Base-by-base conservation (phyloP, 176 grass and related monocot species). In the Thalia dealbata region DNA sequence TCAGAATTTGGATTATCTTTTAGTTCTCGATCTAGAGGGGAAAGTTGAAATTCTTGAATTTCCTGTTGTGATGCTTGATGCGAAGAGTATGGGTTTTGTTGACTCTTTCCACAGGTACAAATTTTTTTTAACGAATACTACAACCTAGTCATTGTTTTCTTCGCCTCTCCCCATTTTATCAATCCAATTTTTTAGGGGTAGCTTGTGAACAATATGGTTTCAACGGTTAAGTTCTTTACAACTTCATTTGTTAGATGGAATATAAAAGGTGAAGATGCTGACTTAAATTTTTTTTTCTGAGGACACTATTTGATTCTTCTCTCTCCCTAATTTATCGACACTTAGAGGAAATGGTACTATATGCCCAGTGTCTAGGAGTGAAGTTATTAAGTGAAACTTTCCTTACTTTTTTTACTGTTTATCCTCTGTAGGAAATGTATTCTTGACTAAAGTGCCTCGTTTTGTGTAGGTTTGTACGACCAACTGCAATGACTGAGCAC, bases 41-140 rank as follows among this genome's bases (percentile, higher is more conserved):
- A 90, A 82, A 84, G 93, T 96, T 71, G 89, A 96, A 76, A 92
- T 97, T 90, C 87, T 92, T 82, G 87, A 92, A 77, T 97, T 97
- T 77, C 87, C 82, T 21, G 85, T 97, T 61, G 25, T 90, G 64
- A 90, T 97, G 93, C 90, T 97, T 68, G 83, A 97, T 84, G 78
- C 84, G 10, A 83, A 71, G 72, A 92, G 10, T 76, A 78, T 84
- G 85, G 80, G 88, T 80, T 97, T 88, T 69, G 28, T 92, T 25
- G 89, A 90, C 81, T 90, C 83, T 64, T 92, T 97, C 78, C 89
- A 92, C 85, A 97, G 87, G 93, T 97, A 85, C 42, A 73, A 3
- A 64, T 68, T 78, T 75, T 42, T 72, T 76, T 43, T n/a, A 3
- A 16, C 43, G 61, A 63, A 30, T 63, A 68, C 38, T 44, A 12